A percentile compares a stretch with the other conserved stretches of the same genome.
phyloP scores from a whole-genome alignment of 2,329 filamentous ascomycete genomes.

The Aplosporella prunicola region DNA sequence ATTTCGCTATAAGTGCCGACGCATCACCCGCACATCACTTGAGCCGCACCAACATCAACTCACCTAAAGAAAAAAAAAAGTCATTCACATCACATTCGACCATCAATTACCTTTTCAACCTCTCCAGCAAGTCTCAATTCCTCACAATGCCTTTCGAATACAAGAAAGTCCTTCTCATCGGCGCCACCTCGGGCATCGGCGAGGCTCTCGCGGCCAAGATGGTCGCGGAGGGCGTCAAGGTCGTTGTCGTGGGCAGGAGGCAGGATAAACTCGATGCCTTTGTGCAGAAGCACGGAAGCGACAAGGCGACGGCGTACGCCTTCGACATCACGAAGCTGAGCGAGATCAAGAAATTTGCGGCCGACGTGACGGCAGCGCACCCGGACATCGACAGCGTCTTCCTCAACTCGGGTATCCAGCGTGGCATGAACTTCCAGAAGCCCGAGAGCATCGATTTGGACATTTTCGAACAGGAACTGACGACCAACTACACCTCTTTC shows the following conservation, averaged over 20 bases:
- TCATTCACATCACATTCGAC: conserved; percentile 12
- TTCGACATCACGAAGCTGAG: conserved; percentile 45
- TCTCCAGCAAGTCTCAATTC: no score
- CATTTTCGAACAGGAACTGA: conserved; percentile 36
- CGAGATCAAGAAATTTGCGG: conserved; percentile 37
- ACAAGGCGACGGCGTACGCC: conserved; percentile 35
- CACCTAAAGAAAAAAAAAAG: no score
- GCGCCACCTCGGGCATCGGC: conserved; percentile 45
- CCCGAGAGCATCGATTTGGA: conserved; percentile 39
- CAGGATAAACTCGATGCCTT: conserved; percentile 43
- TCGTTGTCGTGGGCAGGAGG: conserved; percentile 42
- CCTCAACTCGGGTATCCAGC: conserved; percentile 46
- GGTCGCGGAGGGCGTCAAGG: conserved; percentile 37
- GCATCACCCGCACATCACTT: neutral
- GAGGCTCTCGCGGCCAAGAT: conserved; percentile 41
- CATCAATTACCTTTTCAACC: neutral
- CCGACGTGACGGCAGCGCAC: conserved; percentile 34
- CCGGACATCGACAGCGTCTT: conserved; percentile 45
- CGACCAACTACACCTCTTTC: conserved; percentile 43
- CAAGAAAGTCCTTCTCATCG: conserved; percentile 45
- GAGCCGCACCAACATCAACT: no score
- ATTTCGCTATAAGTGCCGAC: neutral
- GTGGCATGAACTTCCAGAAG: conserved; percentile 40
- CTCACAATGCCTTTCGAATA: conserved; percentile 37
- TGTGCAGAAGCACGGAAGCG: conserved; percentile 36